Percentiles rank a stretch among this genome's conserved stretches.
Evolutionary conservation across 192 early-diverging fungal species (phyloP).

Genomic region (Cladochytrium replicatum): DNA sequence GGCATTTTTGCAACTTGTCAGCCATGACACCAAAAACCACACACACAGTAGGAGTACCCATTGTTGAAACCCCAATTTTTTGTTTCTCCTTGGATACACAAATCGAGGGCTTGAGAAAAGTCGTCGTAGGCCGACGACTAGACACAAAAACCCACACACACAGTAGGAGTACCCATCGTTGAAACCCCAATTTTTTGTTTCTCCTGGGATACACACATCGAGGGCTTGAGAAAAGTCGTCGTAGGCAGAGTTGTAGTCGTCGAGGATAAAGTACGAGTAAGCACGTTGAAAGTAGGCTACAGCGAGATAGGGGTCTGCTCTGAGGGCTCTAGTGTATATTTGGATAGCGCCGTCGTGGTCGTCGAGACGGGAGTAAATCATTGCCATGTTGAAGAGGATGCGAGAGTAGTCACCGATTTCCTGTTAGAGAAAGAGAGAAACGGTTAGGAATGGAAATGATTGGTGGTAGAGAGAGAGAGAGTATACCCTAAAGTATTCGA

Average conservation of each 20-base stretch:
- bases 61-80: neutral
- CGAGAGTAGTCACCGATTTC: constrained; percentile 76
- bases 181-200: neutral
- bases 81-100: too few species aligned
- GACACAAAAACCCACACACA: neutral
- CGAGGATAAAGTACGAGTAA: constrained; percentile 59
- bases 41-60: neutral
- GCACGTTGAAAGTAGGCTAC: constrained; percentile 81
- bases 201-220: constrained; percentile 35
- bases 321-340: constrained; percentile 55
- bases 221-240: constrained; percentile 60
- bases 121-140: constrained; percentile 37
- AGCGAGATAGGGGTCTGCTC: constrained; percentile 67
- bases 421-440: constrained; percentile 35
- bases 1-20: too few species aligned
- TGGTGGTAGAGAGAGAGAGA: neutral
- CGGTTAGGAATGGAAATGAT: neutral
- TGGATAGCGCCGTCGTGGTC: constrained; percentile 61
- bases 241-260: constrained; percentile 51
- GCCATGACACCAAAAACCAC: neutral
- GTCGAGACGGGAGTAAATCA: constrained; percentile 65
- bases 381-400: constrained; percentile 85
- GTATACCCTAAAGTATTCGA: constrained; percentile 16
- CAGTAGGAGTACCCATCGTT: neutral
- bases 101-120: constrained; percentile 60